Base-by-base conservation (phyloP, 352 stramenopile species). In the Lagenidium giganteum region DNA sequence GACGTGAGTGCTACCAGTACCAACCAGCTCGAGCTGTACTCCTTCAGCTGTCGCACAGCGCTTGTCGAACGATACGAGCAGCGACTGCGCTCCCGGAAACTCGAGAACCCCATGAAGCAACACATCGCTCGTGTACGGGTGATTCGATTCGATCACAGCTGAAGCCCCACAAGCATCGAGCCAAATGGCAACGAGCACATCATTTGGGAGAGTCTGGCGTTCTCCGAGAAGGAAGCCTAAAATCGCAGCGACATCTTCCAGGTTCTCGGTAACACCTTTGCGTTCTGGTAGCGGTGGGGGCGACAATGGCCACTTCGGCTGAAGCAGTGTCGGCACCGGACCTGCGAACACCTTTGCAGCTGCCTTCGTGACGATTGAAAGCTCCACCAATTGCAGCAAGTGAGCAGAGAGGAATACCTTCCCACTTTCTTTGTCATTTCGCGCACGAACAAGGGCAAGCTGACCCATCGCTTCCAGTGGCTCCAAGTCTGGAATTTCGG, bases 331-430 rank as follows among this genome's bases (percentile, higher is more conserved):
- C n/a, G n/a, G n/a, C n/a, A n/a, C n/a, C n/a, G n/a, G n/a, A n/a
- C 39, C 38, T 21, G 47, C 42, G 23, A 69, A 65, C 12, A 47
- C 22, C n/a, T 58, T 26, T 6, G 32, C 22, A 24, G 61, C 54
- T 8, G 39, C 40, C 7, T 48, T 47, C 1, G 61, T 80, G 30
- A 83, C 65, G 33, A 91, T 76, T 0, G 74, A 80, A 0, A 94
- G 47, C 40, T 94, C 83, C 8, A 94, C 67, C 4, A 94, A 47
- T 45, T 93, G 76, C 3, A 93, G 57, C 28, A 94, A 51, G 13
- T 90, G 75, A 9, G 71, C 44, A 8, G 80, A 90, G 8, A 94
- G 51, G 47, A 94, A 93, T 0, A 70, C 45, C 47, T 85, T 87
- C 1, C 70, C 70, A 23, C 62, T 68, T 11, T 65, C 58, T 61